Evolutionary conservation across 345 rosid genomes (phyloP), one percentile per base, ranked within the genome.

Genomic region (Microthlaspi erraticum): DNA sequence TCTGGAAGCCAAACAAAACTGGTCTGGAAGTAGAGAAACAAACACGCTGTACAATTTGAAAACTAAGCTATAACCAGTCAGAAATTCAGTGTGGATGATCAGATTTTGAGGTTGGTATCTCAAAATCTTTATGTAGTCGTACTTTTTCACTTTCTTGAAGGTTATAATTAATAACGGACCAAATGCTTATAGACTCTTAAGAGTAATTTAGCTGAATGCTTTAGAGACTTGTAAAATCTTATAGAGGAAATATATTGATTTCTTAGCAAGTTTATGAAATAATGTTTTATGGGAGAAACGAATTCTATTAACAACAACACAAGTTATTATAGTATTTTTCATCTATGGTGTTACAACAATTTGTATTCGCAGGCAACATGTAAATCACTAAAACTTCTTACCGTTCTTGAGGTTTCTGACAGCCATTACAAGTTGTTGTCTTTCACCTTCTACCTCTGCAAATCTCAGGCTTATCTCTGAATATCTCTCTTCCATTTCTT

Each of bases 361-460:
- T 39, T 18, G 60, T 64, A 57, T 9, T 71, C n/a, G 69, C 80
- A 72, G 36, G 73, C 66, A 29, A 64, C 64, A 71, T 60, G 49
- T 33, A 49, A 23, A 41, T 51, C 29, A 70, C 79, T 84, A 86
- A 42, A 75, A 78, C 77, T 83, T 88, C 83, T 82, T 89, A 58
- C 87, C 82, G 64, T 85, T 95, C 81, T 88, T 87, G 51, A 86
- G 88, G 79, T 88, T 90, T 49, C 91, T 72, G 57, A 88, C 80
- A 3, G 87, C 84, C 97, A 95, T 92, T 49, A 88, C 90, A 70
- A 95, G 96, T 78, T 83, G 81, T 58, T 92, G 96, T 76, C 99
- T 84, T 81, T 92, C 96, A 14, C 98, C 88, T 87, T 95, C 98
- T 7, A 92, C 99, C 77, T 86, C 93, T 64, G 97, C 99, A 74